Evolutionary conservation across 306 rosid genomes (phyloP), one percentile per base, ranked within the genome.

Genomic region (Castanea sativa): DNA sequence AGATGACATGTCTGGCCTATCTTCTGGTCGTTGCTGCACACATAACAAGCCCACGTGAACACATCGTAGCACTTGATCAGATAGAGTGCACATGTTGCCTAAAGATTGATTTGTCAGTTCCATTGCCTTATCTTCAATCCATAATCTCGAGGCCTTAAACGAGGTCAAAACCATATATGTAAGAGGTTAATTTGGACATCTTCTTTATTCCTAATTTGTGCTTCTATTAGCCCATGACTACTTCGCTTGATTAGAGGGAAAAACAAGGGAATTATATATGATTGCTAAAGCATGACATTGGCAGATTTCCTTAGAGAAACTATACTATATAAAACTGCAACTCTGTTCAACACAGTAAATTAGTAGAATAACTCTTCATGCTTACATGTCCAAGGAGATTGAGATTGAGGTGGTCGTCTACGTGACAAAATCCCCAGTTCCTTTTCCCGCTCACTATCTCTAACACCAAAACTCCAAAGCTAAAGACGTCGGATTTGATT

Each of bases 21-120:
- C 91, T 2, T 88, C 85, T 0, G 89, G 89, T 68, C 72, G 75
- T 5, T 78, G 84, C 41, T 89, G 93, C 27, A 88, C 79, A 52
- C 97, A 89, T 55, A 89, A 57, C 73, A 91, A 87, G 30, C 90
- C 87, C 3, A 91, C 78, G 32, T 90, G 89, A 19, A 88, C 80
- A 85, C 87, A 85, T 9, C 90, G 70, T 19, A 85, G 5, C 55
- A 61, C 80, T 25, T 7, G 45, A 38, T 86, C 79, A 0, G 81
- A 82, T 29, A 11, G 0, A 15, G 6, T 75, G 15, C 1, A 25
- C 14, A 14, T 1, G 4, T 82, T 74, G 2, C 74, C 73, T 3
- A 85, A 70, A 56, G 60, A 20, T 16, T 75, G 29, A 73, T 83
- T 86, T 11, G 85, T 23, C 15, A 82, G 33, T 23, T 79, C 23